Evolutionary conservation across 495 filamentous ascomycete species (phyloP), one percentile per base, ranked within the genome.

Genomic region (Aspergillus taichungensis): DNA sequence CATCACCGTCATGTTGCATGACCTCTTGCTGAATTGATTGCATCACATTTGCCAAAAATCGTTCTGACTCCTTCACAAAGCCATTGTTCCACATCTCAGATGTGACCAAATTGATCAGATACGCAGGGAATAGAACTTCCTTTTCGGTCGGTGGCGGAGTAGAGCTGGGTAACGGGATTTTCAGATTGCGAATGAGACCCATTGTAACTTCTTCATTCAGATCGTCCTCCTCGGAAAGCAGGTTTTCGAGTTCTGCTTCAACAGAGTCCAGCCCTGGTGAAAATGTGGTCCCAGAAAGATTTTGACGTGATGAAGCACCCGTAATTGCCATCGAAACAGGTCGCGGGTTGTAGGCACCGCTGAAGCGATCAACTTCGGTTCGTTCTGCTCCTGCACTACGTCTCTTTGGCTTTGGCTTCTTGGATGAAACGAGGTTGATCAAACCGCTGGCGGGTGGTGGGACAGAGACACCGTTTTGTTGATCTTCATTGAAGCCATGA

Each of bases 51-150:
- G 92, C 92, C 43, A 99, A 71, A 73, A 99, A 99, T 45, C 90
- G 85, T 68, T 99, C 92, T 14, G 92, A 97, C 69, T 99, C 92
- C 72, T 99, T 97, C 51, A 99, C 94, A 60, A 95, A 99, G 24
- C 92, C 92, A 57, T 99, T 99, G 73, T 99, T 99, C 92, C 92
- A 99, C 92, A 99, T 99, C 68, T 99, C 92, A 9, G 88, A 95
- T 10, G 92, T 99, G 37, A 99, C 92, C 29, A 99, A 79, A 64
- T 99, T 99, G 69, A 99, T 99, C 48, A 99, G 79, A 59, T 96
- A 99, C 1, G 92, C 89, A 13, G 92, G 94, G 78, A 97, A 99
- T 41, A 99, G 72, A 30, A 99, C 91, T 62, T 99, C 92, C 72
- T 99, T 99, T 68, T 97, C 94, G 24, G 86, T 89, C 7, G 91